A percentile compares a stretch with the other conserved stretches of the same genome.
Conservation (phyloP, 441 rosid species). For the Viola pubescens region DNA sequence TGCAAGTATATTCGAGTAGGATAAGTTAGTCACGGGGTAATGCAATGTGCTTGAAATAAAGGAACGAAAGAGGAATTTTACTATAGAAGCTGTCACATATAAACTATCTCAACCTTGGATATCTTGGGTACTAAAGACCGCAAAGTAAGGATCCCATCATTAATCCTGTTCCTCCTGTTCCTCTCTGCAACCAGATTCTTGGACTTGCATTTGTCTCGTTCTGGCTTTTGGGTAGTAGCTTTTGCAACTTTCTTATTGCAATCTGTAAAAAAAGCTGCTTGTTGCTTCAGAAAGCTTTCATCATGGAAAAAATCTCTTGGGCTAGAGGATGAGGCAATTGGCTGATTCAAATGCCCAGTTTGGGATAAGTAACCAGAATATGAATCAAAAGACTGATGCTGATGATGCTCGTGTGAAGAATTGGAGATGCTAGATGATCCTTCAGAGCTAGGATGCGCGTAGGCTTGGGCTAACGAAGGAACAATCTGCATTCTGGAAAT, state of each 20-base stretch:
- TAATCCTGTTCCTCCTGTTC: constrained; percentile 58
- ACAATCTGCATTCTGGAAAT: constrained; percentile 24
- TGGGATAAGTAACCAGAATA: constrained; percentile 16
- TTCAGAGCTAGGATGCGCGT: constrained; percentile 30
- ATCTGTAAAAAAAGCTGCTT: constrained; percentile 13
- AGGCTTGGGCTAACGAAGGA: constrained; percentile 15
- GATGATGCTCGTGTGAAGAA: constrained; percentile 34
- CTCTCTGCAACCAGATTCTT: constrained; percentile 79
- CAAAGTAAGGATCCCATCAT: constrained; percentile 40
- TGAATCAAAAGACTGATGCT: constrained; percentile 27
- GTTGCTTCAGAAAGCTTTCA: constrained; percentile 20
- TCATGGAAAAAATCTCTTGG: constrained; percentile 13
- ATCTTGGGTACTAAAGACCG: constrained; percentile 72
- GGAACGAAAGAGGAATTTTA: not conserved
- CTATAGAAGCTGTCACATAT: not conserved
- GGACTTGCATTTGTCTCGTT: constrained; percentile 33
- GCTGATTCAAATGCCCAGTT: constrained; percentile 21
- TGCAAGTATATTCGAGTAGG: constrained; percentile 21
- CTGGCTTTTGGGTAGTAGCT: constrained; percentile 21
- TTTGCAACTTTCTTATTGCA: constrained; percentile 11
- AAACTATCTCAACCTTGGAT: constrained; percentile 48
- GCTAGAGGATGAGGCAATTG: constrained; percentile 18
- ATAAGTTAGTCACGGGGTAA: not conserved
- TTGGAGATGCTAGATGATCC: constrained; percentile 45
- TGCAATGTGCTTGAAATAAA: not conserved